Base-by-base conservation (phyloP, 2,329 filamentous ascomycete species). In the Lachnellula arida region DNA sequence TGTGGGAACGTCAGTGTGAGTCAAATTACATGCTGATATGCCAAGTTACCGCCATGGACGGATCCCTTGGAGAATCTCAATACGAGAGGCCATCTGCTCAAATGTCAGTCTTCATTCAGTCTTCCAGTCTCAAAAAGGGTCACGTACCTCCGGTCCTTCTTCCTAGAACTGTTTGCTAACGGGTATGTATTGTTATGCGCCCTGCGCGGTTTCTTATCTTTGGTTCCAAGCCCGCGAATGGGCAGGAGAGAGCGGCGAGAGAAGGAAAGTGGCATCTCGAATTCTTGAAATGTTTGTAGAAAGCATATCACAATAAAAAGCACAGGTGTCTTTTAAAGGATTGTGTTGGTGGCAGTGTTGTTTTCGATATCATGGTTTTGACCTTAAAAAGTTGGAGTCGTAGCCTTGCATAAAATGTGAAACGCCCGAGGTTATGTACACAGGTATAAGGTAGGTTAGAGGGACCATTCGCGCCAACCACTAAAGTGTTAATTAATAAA, bases 1-100 rank as follows among this genome's bases (percentile, higher is more conserved):
- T 68, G 35, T n/a, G 39, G 39, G 39, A 12, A 15, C 19, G 22
- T 56, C n/a, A 54, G 51, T 51, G 15, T 15, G 15, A 8, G 14
- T 44, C 47, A 8, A 17, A 3, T 28, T 47, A 19, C 22, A 34
- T 25, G 35, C 43, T 22, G 34, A 25, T 32, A 49, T 39, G 22
- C 15, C 9, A 32, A 54, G 60, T 25, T 61, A 69, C 67, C 58
- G 55, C 70, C 71, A 68, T 87, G 84, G 53, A 87, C 80, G 3
- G 82, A 81, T 49, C 84, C 84, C 67, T 85, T 85, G 67, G 81
- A 77, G 70, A 86, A 85, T 59, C 84, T 78, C 44, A 86, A 75
- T 15, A 85, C 83, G 5, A 87, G 74, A 15, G 84, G 84, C 75
- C 82, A 80, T 70, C 84, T 81, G 34, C 22, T 4, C 74, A 69